Evolutionary conservation across 2,329 filamentous ascomycete genomes (phyloP), one percentile per base, ranked within the genome.

Genomic region (Coniochaeta pulveracea): DNA sequence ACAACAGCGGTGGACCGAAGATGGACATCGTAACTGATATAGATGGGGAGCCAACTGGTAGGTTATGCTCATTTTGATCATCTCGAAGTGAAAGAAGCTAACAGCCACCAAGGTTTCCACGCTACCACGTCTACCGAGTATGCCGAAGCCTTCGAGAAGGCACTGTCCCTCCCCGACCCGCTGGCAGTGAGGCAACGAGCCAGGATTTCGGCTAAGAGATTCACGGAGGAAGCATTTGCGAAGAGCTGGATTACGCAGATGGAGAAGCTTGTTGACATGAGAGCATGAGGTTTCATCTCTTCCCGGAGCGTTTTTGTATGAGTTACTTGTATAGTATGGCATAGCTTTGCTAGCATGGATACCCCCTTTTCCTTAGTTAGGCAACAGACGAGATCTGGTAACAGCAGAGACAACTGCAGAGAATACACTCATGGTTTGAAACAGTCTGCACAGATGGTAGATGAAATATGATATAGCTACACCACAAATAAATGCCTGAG

Each of bases 1-100:
- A 98, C 48, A 69, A 95, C 55, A 91, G 83, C 33, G 91, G 89
- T 7, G 91, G 91, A 0, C 91, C 91, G 2, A 94, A 91, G 57
- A 59, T 85, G 40, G 91, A 98, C 52, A 98, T 98, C 44, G 89
- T 96, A 11, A 72, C 85, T 8, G 69, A 82, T 9, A 63, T 91
- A 22, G 78, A 91, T 42, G 85, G 83, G 4, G 61, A 80, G 42
- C 76, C 80, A 9, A 95, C 83, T 19, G 82, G 82, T 85, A 56
- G 51, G 64, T 51, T 37, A 7, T 18, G 10, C 23, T 33, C 14
- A 10, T 15, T 21, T 19, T 25, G 30, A 10, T 23, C 19, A 15
- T 26, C 5, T 24, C 14, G 34, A 26, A 17, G 5, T 5, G 11
- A 27, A 4, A 19, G 18, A 18, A 5, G 32, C 47, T 52, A 36